phyloP scores from a whole-genome alignment of 495 filamentous ascomycete genomes.

The Penicillium antarcticum region DNA sequence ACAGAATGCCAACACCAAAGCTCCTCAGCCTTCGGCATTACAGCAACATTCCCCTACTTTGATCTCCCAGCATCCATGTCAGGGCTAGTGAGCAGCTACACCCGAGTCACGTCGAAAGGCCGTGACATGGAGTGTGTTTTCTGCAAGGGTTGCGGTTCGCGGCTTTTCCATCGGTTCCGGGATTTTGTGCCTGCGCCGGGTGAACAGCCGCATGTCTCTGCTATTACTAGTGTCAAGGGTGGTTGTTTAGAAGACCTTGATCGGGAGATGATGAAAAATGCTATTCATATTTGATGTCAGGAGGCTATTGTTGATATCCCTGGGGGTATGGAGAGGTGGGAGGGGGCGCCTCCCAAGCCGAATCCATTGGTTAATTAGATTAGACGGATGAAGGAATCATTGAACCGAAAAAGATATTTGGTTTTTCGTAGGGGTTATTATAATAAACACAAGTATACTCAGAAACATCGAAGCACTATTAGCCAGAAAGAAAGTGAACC shows the following conservation, averaged over 20 bases:
- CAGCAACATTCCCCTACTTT: conserved; percentile 64
- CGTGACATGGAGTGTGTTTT: conserved; percentile 54
- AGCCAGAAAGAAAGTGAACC: no score
- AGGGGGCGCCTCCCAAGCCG: conserved; percentile 11
- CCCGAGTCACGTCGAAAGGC: conserved; percentile 40
- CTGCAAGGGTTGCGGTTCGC: conserved; percentile 56
- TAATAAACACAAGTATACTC: conserved; percentile 28
- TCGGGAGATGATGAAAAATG: conserved; percentile 44
- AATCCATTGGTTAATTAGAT: conserved; percentile 9
- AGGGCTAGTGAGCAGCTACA: conserved; percentile 43
- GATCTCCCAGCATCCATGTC: conserved; percentile 36
- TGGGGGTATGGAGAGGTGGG: conserved; percentile 47
- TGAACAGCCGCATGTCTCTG: conserved; percentile 11
- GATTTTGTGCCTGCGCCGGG: conserved; percentile 34
- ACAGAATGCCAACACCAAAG: conserved; percentile 63
- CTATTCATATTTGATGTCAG: conserved; percentile 62
- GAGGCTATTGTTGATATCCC: conserved; percentile 62
- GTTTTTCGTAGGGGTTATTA: no score
- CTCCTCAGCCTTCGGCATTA: conserved; percentile 63
- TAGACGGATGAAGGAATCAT: not conserved
- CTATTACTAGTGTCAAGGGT: conserved; percentile 56
- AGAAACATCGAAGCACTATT: no score
- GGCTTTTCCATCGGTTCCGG: conserved; percentile 53
- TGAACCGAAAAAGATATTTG: no score
- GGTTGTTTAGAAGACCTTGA: conserved; percentile 55